Evolutionary conservation across 2,329 filamentous ascomycete genomes (phyloP), one percentile per base, ranked within the genome.

Genomic region (Fusarium sulawesiense): DNA sequence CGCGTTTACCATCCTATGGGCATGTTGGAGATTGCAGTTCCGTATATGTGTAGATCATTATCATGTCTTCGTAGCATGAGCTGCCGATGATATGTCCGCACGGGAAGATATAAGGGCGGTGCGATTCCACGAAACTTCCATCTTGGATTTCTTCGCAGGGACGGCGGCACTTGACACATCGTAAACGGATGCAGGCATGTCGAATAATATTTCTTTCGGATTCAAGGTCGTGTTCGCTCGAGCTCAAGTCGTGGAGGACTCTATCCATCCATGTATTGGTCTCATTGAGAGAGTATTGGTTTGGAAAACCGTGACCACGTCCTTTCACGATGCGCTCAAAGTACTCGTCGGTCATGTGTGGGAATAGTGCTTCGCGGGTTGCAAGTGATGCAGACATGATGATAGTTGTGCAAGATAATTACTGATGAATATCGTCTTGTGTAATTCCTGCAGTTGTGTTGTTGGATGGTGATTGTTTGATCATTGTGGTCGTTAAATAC

Each of bases 1-100:
- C 18, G 3, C 14, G 32, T 21, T 34, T 60, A 7, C 73, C 73
- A 9, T 42, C 25, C 72, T 66, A 75, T 10, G 73, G 73, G 6
- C 72, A 75, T 18, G 9, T 27, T 5, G 29, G n/a, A 7, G 66
- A 44, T 37, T n/a, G 7, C 3, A 16, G 34, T 12, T 12, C 16
- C 4, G 30, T 34, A 2, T 21, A 21, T 21, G 21, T 21, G 21
- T 21, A 21, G 21, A 21, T 21, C 21, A 21, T 21, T 21, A 21
- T 21, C 21, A 21, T 21, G 21, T 21, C 21, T 21, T 25, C 7
- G 30, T 73, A 73, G 40, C 73, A 75, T 3, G 51, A 44, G 23
- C 49, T 41, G 5, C 66, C 68, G 34, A 75, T 68, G 14, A 75
- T 65, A 41, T 75, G 73, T 4, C 73, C 73, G 21, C 73, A 75